Evolutionary conservation across 2,329 filamentous ascomycete genomes (phyloP), one percentile per base, ranked within the genome.

Genomic region (Penicillium fuscoglaucum): DNA sequence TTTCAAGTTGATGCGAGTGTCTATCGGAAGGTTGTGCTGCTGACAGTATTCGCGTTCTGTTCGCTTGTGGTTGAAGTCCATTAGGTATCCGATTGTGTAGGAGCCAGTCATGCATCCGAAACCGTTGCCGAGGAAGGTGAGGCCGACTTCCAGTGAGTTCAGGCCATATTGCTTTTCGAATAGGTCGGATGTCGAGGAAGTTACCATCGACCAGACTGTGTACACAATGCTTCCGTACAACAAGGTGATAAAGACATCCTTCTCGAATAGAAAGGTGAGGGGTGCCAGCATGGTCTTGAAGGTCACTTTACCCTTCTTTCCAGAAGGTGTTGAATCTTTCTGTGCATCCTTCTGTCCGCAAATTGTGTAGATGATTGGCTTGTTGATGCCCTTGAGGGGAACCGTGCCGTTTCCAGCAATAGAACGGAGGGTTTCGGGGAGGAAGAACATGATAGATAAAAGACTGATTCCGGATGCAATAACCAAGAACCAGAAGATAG

Each of bases 141-240:
- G 61, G 4, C 78, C 79, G 28, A 80, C 64, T 55, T 77, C 61
- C 19, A 78, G 55, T 4, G 74, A 69, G 37, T 70, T 77, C 47
- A 82, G 70, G 7, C 68, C 55, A 50, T 79, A 80, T 8, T 64
- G 67, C 0, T 68, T 61, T 60, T 77, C 68, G 54, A 81, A 67
- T 0, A 73, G 57, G 24, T 70, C 69, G 0, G 77, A 74, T 1
- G 79, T 82, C 13, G 71, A 78, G 1, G 78, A 76, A 2, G 77
- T 80, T 6, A 82, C 74, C 79, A 82, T 82, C 24, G 73, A 79
- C 79, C 79, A 82, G 13, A 79, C 72, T 0, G 79, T 74, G 61
- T 81, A 82, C 1, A 79, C 72, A 6, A 79, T 71, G 12, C 73
- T 74, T 43, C 79, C 77, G 41, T 76, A 82, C 52, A 79, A 65